These are phyloP conservation scores for Penicillium ochrochloron DNA, from an alignment of 495 filamentous ascomycete species.

Conservation along the genomic window DNA sequence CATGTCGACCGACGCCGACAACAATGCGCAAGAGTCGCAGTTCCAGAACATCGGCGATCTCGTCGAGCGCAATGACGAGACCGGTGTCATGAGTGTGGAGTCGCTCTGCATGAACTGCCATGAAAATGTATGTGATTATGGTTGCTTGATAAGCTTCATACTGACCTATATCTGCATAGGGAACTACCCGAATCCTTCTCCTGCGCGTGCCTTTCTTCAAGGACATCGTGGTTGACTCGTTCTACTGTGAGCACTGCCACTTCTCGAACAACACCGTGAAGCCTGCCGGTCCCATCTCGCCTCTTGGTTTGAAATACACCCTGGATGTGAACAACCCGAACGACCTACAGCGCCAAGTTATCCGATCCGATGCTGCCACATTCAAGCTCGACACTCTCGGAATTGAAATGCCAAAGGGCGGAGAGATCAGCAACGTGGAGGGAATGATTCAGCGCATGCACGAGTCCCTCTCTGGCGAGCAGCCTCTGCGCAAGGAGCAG, in stretches of 20 bases:
- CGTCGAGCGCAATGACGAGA: conserved; percentile 51
- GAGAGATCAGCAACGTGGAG: conserved; percentile 90
- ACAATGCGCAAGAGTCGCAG: conserved; percentile 37
- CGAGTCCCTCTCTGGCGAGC: conserved; percentile 75
- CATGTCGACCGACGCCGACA: conserved; percentile 42
- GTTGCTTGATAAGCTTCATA: not conserved
- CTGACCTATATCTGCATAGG: conserved; percentile 51
- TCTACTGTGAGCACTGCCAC: conserved; percentile 85
- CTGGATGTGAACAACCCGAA: conserved; percentile 68
- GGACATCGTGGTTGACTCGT: conserved; percentile 96
- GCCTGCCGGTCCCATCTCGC: conserved; percentile 86
- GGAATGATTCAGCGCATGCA: conserved; percentile 78
- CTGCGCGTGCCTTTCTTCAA: conserved; percentile 95
- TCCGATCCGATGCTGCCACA: conserved; percentile 85
- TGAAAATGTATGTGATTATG: conserved; percentile 66
- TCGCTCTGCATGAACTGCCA: conserved; percentile 86
- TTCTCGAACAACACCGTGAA: conserved; percentile 92
- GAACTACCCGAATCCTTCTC: conserved; percentile 81
- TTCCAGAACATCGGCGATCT: conserved; percentile 51
- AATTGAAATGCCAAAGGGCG: conserved; percentile 87
- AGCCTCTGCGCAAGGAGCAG: conserved; percentile 72
- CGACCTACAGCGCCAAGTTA: conserved; percentile 83
- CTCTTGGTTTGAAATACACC: conserved; percentile 79
- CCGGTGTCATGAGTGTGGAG: conserved; percentile 56
- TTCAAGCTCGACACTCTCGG: conserved; percentile 84